Percentiles rank a stretch among this genome's conserved stretches.
Evolutionary conservation across 768 basidiomycete genomes (phyloP).

Genomic region (Mycena rebaudengoi): DNA sequence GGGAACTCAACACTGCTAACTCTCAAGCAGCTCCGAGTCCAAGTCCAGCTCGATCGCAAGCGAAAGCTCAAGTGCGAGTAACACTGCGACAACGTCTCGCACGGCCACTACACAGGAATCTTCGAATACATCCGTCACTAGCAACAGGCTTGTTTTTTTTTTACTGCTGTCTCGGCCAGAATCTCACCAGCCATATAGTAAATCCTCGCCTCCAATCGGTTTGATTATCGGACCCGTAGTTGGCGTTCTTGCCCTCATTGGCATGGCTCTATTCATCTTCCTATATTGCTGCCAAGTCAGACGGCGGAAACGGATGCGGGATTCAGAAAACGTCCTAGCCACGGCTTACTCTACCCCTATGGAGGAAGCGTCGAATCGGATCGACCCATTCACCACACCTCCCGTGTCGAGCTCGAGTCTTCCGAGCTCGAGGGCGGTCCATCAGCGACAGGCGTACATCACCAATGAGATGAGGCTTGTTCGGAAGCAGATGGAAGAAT

Average conservation of each 20-base stretch:
- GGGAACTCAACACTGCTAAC: no score
- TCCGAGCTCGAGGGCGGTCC: neutral
- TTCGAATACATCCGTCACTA: neutral
- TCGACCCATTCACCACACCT: slow-evolving; percentile 1
- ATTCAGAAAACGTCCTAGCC: no score
- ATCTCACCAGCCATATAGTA: neutral
- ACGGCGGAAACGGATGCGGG: neutral
- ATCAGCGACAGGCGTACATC: slow-evolving; percentile 7
- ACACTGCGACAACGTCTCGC: no score
- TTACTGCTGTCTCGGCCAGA: no score
- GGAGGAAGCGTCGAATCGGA: neutral
- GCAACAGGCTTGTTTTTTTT: no score
- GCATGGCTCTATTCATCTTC: neutral
- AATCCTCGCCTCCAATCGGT: neutral
- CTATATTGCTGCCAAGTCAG: neutral
- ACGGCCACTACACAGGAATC: no score
- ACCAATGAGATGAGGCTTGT: slow-evolving; percentile 13
- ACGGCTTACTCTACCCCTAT: neutral
- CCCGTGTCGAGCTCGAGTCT: neutral
- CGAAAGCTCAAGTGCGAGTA: no score
- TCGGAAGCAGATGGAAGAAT: slow-evolving; percentile 12
- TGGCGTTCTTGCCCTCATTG: neutral
- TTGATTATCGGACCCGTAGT: slow-evolving; percentile 5
- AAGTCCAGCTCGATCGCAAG: no score
- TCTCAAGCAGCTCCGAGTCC: no score